A percentile compares a stretch with the other conserved stretches of the same genome.
Evolutionary conservation across 2,329 filamentous ascomycete species (phyloP).

Genomic region (Trichoderma cornu-damae): DNA sequence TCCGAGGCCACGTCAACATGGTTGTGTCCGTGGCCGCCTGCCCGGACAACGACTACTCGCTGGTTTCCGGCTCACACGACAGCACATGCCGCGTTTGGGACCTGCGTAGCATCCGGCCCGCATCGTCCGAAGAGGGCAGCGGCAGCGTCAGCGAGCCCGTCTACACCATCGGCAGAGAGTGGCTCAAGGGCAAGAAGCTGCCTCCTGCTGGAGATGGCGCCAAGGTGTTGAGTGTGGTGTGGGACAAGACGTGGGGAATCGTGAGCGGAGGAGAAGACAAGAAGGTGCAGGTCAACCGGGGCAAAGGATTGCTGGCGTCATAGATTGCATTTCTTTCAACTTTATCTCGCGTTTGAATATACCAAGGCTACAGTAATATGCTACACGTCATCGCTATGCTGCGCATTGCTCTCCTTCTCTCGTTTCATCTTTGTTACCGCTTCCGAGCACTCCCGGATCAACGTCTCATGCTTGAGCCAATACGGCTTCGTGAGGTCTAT

Average conservation of each 20-base stretch:
- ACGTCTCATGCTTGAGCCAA: slow-evolving; percentile 11
- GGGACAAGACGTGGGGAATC: slow-evolving; percentile 83
- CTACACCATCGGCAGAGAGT: slow-evolving; percentile 71
- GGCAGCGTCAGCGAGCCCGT: slow-evolving; percentile 66
- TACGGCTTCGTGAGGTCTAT: slow-evolving; percentile 26
- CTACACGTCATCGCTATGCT: background rate
- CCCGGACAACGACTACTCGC: slow-evolving; percentile 67
- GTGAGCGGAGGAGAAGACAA: slow-evolving; percentile 92
- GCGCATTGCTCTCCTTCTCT: background rate
- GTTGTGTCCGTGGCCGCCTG: slow-evolving; percentile 47
- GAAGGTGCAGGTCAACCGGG: slow-evolving; percentile 83
- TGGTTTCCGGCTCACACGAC: slow-evolving; percentile 87
- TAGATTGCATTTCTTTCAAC: slow-evolving; percentile 23
- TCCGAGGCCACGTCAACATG: slow-evolving; percentile 81
- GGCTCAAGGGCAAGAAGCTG: slow-evolving; percentile 58
- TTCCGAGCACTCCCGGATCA: background rate
- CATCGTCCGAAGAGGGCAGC: slow-evolving; percentile 55
- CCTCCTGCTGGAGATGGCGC: slow-evolving; percentile 70
- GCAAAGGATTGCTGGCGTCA: slow-evolving; percentile 46
- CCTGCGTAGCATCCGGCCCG: slow-evolving; percentile 63
- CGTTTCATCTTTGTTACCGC: background rate
- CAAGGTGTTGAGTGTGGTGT: slow-evolving; percentile 85
- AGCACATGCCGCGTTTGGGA: slow-evolving; percentile 94
- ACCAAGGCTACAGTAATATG: slow-evolving; percentile 14
- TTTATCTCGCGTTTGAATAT: slow-evolving; percentile 1